Evolutionary conservation across 1,284 basidiomycete species (phyloP), one percentile per base, ranked within the genome.

Genomic region (Wolfiporia cocos): DNA sequence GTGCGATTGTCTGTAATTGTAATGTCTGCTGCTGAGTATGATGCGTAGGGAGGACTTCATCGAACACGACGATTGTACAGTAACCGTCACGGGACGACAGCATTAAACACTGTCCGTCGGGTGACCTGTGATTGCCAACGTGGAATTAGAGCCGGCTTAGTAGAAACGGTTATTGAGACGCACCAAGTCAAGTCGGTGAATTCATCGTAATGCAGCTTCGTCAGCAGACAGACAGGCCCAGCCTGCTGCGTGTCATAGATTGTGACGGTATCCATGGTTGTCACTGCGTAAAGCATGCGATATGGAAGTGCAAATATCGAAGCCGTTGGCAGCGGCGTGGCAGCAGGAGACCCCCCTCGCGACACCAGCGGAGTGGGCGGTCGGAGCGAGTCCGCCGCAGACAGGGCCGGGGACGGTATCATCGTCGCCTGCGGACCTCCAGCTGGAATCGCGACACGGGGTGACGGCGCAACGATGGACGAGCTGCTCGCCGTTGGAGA

Each of bases 191-290:
- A 74, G 67, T 99, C 95, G 1, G 96, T 99, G 58, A 98, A 98
- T 54, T 94, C 91, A 47, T 96, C 92, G 61, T 97, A 99, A 66
- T 99, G 95, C 52, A 99, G 67, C 58, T 96, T 97, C 41, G 87
- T 91, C 57, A 99, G 79, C 56, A 98, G 73, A 61, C 92, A 94
- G 33, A 98, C 78, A 0, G 95, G 96, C 0, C 87, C 81, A 1
- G 91, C 77, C 67, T 99, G 95, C 64, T 99, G 95, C 3, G 95
- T 98, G 63, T 99, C 95, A 63, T 99, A 95, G 43, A 99, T 86
- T 42, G 91, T 78, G 18, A 99, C 84, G 1, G 90, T 87, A 61
- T 99, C 95, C 78, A 94, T 96, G 19, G 95, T 98, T 33, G 93
- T 90, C 7, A 99, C 91, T 0, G 96, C 93, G 58, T 91, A 99